Evolutionary conservation across 78 protist species (phyloP).

Genomic region (Cavenderia fasciculata): DNA sequence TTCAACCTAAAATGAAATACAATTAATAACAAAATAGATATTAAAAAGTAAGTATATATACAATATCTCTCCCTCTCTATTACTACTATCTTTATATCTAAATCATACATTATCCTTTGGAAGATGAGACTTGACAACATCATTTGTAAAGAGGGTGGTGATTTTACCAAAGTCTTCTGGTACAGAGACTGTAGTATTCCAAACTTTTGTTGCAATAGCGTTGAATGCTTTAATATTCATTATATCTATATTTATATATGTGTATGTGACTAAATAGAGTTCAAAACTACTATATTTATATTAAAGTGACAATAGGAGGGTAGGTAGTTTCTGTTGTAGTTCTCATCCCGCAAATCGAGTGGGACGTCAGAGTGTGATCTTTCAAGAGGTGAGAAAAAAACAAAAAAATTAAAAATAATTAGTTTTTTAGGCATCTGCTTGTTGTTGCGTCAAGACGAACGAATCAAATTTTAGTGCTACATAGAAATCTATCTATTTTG

Average conservation of each 20-base stretch:
- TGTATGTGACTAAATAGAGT: neutral
- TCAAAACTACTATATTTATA: no score
- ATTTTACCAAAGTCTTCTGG: neutral
- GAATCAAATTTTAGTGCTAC: no score
- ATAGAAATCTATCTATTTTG: no score
- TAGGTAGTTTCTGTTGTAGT: neutral
- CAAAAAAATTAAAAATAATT: no score
- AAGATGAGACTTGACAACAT: neutral
- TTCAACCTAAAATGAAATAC: neutral
- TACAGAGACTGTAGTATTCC: neutral
- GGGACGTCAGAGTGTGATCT: no score
- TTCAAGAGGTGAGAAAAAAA: no score
- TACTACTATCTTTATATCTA: neutral
- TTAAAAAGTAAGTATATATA: neutral
- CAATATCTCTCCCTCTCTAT: neutral
- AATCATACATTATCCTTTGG: neutral
- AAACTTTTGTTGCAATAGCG: neutral
- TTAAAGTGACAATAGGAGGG: neutral
- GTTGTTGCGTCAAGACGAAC: no score
- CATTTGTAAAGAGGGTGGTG: conserved; percentile 16
- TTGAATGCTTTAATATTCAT: neutral
- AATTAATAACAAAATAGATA: neutral
- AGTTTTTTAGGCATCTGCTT: no score
- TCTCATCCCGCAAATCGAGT: neutral
- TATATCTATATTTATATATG: neutral